Conservation (phyloP, 352 stramenopile species). For the Globisporangium yorkense region DNA sequence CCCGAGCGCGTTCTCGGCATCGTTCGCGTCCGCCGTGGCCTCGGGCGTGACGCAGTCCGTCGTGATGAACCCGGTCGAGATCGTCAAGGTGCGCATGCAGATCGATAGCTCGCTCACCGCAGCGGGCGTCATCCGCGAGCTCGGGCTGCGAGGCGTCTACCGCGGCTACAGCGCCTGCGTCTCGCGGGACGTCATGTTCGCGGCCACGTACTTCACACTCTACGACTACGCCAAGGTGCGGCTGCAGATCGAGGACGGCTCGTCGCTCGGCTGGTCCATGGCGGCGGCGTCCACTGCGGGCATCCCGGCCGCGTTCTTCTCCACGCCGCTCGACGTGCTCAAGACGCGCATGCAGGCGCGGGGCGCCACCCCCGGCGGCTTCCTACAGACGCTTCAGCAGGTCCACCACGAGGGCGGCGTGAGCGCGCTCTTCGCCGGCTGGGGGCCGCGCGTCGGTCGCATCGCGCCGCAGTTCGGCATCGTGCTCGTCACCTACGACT, state of each 20-base stretch:
- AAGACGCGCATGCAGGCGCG: conserved; percentile 82
- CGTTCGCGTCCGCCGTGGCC: conserved; percentile 54
- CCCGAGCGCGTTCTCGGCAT: conserved; percentile 67
- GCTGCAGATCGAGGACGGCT: conserved; percentile 55
- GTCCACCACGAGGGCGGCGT: conserved; percentile 49
- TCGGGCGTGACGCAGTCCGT: conserved; percentile 70
- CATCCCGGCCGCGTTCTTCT: conserved; percentile 71
- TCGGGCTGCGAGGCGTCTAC: conserved; percentile 63
- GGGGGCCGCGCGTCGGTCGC: conserved; percentile 59
- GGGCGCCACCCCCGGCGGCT: conserved; percentile 31
- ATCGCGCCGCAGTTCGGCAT: conserved; percentile 83
- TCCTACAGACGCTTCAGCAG: conserved; percentile 46
- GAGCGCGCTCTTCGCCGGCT: conserved; percentile 55
- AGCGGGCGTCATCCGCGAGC: conserved; percentile 45
- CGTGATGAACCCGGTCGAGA: conserved; percentile 82
- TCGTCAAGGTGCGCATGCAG: conserved; percentile 82
- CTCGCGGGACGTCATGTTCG: conserved; percentile 67
- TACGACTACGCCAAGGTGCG: conserved; percentile 70
- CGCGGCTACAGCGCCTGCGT: conserved; percentile 70
- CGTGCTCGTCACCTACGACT: conserved; percentile 78
- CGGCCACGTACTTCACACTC: conserved; percentile 73
- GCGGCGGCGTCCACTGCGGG: conserved; percentile 57
- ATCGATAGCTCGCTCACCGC: conserved; percentile 65
- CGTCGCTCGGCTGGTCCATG: conserved; percentile 70
- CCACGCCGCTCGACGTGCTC: conserved; percentile 67